These are phyloP conservation scores for Clonostachys solani DNA, from an alignment of 2,329 filamentous ascomycete species.

Conservation along the genomic window DNA sequence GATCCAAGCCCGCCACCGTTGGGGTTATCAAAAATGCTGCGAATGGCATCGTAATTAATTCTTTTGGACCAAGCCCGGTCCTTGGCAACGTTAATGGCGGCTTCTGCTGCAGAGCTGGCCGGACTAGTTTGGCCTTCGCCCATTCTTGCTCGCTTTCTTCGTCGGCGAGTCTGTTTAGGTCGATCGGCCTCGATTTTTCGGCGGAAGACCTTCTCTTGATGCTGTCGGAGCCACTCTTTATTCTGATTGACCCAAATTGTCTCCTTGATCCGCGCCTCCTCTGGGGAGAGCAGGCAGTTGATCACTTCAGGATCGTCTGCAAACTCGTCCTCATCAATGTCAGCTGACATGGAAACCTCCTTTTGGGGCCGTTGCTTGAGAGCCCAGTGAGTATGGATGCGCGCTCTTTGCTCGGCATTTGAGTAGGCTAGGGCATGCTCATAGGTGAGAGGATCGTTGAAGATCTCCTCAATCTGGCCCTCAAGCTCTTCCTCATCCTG, in stretches of 20 bases:
- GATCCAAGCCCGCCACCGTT: constrained; percentile 42
- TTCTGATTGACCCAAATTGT: constrained; percentile 93
- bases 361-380: constrained; percentile 41
- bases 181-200: constrained; percentile 58
- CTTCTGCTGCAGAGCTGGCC: constrained; percentile 65
- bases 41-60: constrained; percentile 67
- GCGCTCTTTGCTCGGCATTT: constrained; percentile 49
- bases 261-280: constrained; percentile 80
- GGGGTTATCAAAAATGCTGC: constrained; percentile 48
- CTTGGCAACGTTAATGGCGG: constrained; percentile 64
- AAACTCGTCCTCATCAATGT: constrained; percentile 78
- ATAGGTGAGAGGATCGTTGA: constrained; percentile 56
- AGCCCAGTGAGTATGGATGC: constrained; percentile 47
- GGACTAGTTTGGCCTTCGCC: constrained; percentile 62
- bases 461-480: constrained; percentile 65
- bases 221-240: constrained; percentile 83
- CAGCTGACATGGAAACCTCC: constrained; percentile 52
- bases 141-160: constrained; percentile 51
- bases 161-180: constrained; percentile 53
- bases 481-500: constrained; percentile 62
- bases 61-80: constrained; percentile 67
- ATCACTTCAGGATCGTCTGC: constrained; percentile 83
- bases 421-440: constrained; percentile 55
- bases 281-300: constrained; percentile 69
- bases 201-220: constrained; percentile 79